Evolutionary conservation across 148 eudicot species (phyloP).

Genomic region (Rhododendron ovatum): DNA sequence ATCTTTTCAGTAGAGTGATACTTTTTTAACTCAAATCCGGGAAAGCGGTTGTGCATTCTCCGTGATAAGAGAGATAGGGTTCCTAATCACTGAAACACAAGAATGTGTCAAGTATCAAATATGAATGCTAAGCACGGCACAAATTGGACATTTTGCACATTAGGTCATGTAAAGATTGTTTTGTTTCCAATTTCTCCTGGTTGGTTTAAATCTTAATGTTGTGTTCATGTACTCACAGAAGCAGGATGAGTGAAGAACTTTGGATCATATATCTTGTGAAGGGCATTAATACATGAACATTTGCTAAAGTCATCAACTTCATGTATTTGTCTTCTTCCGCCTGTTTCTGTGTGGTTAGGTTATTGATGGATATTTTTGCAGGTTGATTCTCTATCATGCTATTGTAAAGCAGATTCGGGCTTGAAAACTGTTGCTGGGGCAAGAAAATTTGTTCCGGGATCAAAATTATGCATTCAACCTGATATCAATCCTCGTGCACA

Average conservation of each 20-base stretch:
- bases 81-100: not conserved
- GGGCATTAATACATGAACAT: not conserved
- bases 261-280: not conserved
- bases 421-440: slow-evolving; percentile 84
- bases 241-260: not conserved
- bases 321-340: not conserved
- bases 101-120: not conserved
- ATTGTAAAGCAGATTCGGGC: slow-evolving; percentile 78
- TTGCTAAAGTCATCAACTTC: not conserved
- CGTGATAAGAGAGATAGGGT: not conserved
- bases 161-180: not conserved
- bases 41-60: not conserved
- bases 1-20: not conserved
- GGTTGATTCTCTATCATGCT: slow-evolving; percentile 89
- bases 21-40: not conserved
- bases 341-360: not conserved
- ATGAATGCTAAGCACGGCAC: not conserved
- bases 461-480: slow-evolving; percentile 82
- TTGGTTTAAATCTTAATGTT: not conserved
- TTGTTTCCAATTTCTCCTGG: not conserved
- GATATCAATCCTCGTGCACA: slow-evolving; percentile 76
- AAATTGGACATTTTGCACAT: not conserved
- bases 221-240: not conserved
- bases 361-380: slow-evolving; percentile 21
- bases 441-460: slow-evolving; percentile 71